Evolutionary conservation across 2,329 filamentous ascomycete genomes (phyloP).

Genomic region (Cytospora piceae): DNA sequence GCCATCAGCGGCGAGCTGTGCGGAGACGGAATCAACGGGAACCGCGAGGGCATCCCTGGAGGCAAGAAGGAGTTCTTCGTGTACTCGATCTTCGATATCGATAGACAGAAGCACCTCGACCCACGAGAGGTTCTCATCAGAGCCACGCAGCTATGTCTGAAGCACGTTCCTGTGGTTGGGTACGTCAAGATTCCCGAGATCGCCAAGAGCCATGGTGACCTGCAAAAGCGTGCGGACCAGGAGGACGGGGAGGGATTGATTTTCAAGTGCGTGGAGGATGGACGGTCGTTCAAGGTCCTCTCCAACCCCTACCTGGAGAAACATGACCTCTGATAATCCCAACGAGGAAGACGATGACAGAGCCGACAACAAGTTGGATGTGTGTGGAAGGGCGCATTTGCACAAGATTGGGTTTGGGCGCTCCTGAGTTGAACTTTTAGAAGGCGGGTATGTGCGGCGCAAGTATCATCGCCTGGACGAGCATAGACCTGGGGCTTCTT

Average conservation of each 20-base stretch:
- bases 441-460: too few relatives aligned
- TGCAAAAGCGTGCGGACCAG: constrained; percentile 33
- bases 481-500: too few relatives aligned
- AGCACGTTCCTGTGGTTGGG: constrained; percentile 40
- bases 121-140: constrained; percentile 38
- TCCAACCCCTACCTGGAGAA: constrained; percentile 33
- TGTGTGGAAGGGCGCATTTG: not conserved
- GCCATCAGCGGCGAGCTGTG: constrained; percentile 42
- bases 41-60: constrained; percentile 36
- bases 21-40: constrained; percentile 36
- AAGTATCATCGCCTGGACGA: too few relatives aligned
- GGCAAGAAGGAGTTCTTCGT: constrained; percentile 40
- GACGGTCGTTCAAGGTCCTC: constrained; percentile 37
- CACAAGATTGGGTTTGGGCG: too few relatives aligned
- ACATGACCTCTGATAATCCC: constrained; percentile 14
- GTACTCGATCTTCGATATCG: constrained; percentile 41
- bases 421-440: too few relatives aligned
- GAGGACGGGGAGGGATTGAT: constrained; percentile 36
- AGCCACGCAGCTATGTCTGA: constrained; percentile 35
- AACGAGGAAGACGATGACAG: not conserved
- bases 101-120: constrained; percentile 35
- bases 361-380: not conserved
- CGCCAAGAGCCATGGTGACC: constrained; percentile 30
- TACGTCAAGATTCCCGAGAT: constrained; percentile 34
- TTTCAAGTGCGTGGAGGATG: constrained; percentile 35